Evolutionary conservation across 345 rosid species (phyloP).

Genomic region (Hypericum perforatum): DNA sequence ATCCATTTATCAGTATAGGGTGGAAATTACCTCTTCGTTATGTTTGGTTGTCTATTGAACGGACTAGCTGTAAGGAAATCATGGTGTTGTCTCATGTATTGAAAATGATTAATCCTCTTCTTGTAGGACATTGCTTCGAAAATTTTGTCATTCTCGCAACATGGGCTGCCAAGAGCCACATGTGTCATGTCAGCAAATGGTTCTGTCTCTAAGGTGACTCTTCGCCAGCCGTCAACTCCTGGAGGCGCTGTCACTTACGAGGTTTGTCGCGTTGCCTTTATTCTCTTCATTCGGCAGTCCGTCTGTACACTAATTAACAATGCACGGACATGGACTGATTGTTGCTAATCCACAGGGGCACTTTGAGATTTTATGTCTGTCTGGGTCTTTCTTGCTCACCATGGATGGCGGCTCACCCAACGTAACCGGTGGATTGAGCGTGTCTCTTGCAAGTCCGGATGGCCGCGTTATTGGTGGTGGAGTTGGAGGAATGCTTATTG

Average conservation of each 20-base stretch:
- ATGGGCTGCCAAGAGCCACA: conserved; percentile 60
- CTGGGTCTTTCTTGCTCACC: conserved; percentile 58
- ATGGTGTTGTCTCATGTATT: too few species aligned
- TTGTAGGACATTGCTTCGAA: conserved; percentile 6
- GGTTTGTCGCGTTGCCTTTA: conserved; percentile 27
- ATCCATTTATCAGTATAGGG: too few species aligned
- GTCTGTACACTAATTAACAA: too few species aligned
- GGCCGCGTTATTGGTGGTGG: conserved; percentile 95
- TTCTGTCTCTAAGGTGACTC: conserved; percentile 78
- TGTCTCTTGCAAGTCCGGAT: conserved; percentile 87
- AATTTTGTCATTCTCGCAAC: conserved; percentile 45
- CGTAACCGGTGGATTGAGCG: conserved; percentile 66
- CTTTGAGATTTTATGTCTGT: conserved; percentile 75
- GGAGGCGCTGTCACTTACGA: conserved; percentile 78
- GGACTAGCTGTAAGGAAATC: too few species aligned
- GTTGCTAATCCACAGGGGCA: conserved; percentile 44
- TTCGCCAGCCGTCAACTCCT: conserved; percentile 67
- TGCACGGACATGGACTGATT: not conserved
- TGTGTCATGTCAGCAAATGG: conserved; percentile 89
- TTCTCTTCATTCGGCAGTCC: too few species aligned
- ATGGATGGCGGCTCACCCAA: conserved; percentile 37
- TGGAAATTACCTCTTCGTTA: too few species aligned
- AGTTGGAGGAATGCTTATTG: conserved; percentile 82
- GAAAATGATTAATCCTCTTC: not conserved
- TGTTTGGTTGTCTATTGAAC: too few species aligned